Base-by-base conservation (phyloP, 768 basidiomycete genomes). In the Sarcodon sp. region DNA sequence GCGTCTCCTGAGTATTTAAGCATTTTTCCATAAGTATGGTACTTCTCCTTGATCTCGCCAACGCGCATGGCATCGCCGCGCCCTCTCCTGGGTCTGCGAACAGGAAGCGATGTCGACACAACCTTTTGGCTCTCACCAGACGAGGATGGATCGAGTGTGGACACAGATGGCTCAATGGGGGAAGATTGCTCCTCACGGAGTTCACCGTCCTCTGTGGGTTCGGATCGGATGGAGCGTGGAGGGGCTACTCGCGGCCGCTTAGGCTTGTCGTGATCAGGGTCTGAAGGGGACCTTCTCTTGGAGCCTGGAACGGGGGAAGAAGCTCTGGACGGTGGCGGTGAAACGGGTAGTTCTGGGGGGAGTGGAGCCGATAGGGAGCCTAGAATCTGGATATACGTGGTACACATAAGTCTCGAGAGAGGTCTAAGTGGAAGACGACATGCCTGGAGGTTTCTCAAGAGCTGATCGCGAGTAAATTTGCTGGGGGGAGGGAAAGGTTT, bases 1-100 rank as follows among this genome's bases (percentile, higher is more conserved):
- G 79, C 75, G 58, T 87, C 83, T 21, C 87, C 86, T 1, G 87
- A 87, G 59, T 85, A 87, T 64, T 91, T 89, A 60, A 91, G 81
- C 54, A 72, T 66, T 49, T 86, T 79, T 16, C 83, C 88, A 15
- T 75, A 72, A 3, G 63, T 64, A 54, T 86, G 78, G 59, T 85
- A 89, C 58, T 72, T 78, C 59, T 83, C 75, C 56, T 87, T 77
- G 37, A 87, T 66, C 35, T 64, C 66, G 47, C 83, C 77, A 58
- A 70, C 79, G 55, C 79, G 71, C 35, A 67, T 69, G 65, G 59
- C 70, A 71, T 54, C 50, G 16, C 54, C 53, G 34, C 38, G 50
- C 51, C 82, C 79, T 45, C 79, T 77, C 57, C 78, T 77, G 6
- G 83, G 82, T 10, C 82, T 71, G 44, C 80, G 75, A 50, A 84